Evolutionary conservation across 225 moss, liverwort and hornwort species (phyloP), one percentile per base, ranked within the genome.

Genomic region (Polytrichum formosum): DNA sequence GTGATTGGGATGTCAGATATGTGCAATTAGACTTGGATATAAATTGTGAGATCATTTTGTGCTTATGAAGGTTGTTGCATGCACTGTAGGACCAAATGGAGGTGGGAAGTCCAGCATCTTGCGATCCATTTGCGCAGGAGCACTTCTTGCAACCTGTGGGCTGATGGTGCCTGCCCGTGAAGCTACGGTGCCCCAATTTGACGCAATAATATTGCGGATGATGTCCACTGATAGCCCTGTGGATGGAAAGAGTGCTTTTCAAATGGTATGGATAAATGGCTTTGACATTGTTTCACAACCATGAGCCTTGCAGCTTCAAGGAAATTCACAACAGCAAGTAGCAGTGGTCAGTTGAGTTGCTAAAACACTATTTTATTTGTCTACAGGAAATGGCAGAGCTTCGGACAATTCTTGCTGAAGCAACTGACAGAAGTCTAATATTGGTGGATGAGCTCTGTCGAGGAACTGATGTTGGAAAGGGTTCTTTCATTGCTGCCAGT

Each of bases 401-500:
- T 26, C 84, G 87, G 53, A 94, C 92, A 53, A 94, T 98, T 71
- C 59, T 91, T 60, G 86, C 78, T 27, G 97, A 98, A 77, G 91
- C 94, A n/a, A 98, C 92, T 10, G 77, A 83, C 53, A 88, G 71
- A 76, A 94, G 94, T 64, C 71, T 98, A 29, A 90, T 98, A 61
- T 78, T 98, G 54, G 94, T 92, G n/a, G 97, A 98, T 76, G 97
- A 98, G 72, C 85, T 98, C 9, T 98, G 97, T 83, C 90, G 94
- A 69, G 97, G 97, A 56, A 98, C 97, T 61, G 97, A 98, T 72
- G 97, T 94, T 20, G 88, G 85, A 74, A 98, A 98, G 78, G 97
- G 97, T 53, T 91, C 97, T 7, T 98, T 80, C 23, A 88, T 94
- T 83, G 97, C 92, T 37, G 97, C 97, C 4, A 98, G 97, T 74